Base-by-base conservation (phyloP, 176 grass and related monocot genomes). In the Zea luxurians region DNA sequence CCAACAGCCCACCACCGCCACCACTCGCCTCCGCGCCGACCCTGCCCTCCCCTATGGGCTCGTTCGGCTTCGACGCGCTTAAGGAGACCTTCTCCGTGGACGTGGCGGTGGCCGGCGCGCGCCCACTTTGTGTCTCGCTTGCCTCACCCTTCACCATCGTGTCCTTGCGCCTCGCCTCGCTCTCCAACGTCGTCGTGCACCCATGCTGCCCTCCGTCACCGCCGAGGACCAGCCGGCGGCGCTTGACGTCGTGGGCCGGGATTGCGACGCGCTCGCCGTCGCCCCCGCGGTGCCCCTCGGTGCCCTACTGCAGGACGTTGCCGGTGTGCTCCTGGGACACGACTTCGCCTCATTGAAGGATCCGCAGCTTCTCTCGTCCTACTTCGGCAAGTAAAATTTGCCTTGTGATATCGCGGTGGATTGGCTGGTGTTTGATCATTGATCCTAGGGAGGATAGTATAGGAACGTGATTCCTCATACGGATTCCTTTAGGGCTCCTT, bases 31-130 rank as follows among this genome's bases (percentile, higher is more conserved):
- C 46, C 84, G 68, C 64, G 71, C 71, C 58, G 64, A 50, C 83
- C 69, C 78, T 70, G 1, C 35, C 21, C 7, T 4, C 80, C 7
- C 38, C 83, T 7, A 58, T 49, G 68, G 44, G 80, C 40, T 40
- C 79, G 10, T 91, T 90, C 79, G 86, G 87, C 50, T 88, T 97
- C 75, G 84, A 90, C 16, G 87, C 68, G n/a, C 86, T 97, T 76
- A 91, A 88, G 86, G 86, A 91, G 17, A 93, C 94, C 73, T 91
- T 91, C 79, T 93, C n/a, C n/a, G n/a, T n/a, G n/a, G n/a, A n/a
- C n/a, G n/a, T n/a, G n/a, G n/a, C n/a, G n/a, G n/a, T n/a, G 12
- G 94, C 94, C n/a, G 89, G 91, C 64, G 94, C 84, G 16, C 84
- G 91, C 60, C 86, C 94, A 66, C 89, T 93, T 16, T 69, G 88